Evolutionary conservation across 179 eudicot species (phyloP), one percentile per base, ranked within the genome.

Genomic region (Corrigiola litoralis): DNA sequence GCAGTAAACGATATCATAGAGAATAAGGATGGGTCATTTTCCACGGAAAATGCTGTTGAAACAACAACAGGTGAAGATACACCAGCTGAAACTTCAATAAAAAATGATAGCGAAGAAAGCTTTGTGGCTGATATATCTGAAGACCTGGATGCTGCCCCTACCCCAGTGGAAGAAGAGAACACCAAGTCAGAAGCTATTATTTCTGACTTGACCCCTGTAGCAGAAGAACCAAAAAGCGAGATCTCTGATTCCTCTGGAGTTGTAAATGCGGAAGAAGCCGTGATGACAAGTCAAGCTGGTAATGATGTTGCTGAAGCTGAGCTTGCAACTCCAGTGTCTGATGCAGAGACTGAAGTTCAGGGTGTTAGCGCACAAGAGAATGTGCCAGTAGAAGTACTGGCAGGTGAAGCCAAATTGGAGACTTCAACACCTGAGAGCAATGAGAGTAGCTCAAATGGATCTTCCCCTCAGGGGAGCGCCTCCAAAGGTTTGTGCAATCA

Each of bases 401-500:
- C 58, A 55, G 65, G 66, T 13, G 78, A 75, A 57, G 72, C 69
- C 57, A 77, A 71, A 58, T 54, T 52, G 34, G 63, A 50, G 38
- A 72, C 74, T 16, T 24, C 71, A 59, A 55, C 28, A 56, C 62
- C 72, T 64, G 84, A 73, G 25, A 69, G 75, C 25, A 74, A 65
- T 77, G 77, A 56, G 28, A 77, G 71, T 25, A 41, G 81, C 80
- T 68, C 84, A 64, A 71, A 66, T 62, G 87, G 52, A 57, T 72
- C 85, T 65, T 49, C 78, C 18, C 46, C 81, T 23, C 51, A 44
- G 28, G 86, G 72, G 73, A 78, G 46, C 69, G 27, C 73, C 6
- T 53, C 77, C 33, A 82, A 80, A 82, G 95, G 95, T 85, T 53
- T 51, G 51, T 73, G 55, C 34, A 28, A 41, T 66, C 36, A 20